Evolutionary conservation across 108 stramenopile genomes (phyloP).

Genomic region (Nitzschia sp.): DNA sequence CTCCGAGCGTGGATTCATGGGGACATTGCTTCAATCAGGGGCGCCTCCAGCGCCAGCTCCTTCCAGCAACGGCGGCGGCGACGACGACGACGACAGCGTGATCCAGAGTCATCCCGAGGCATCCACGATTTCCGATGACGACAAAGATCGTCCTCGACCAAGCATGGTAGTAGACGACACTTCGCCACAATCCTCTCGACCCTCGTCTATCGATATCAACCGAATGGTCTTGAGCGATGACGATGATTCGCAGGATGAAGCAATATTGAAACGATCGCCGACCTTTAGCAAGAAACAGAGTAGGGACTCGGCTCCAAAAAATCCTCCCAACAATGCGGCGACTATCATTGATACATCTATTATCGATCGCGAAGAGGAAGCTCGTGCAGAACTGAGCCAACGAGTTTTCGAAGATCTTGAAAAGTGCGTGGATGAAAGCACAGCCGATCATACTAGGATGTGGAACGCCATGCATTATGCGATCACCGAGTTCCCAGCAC

Average conservation of each 20-base stretch:
- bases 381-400: neutral
- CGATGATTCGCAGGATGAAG: neutral
- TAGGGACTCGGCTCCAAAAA: neutral
- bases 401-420: neutral
- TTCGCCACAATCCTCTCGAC: neutral
- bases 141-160: neutral
- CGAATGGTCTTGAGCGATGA: neutral
- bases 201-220: neutral
- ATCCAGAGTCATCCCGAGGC: neutral
- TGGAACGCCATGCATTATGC: slow-evolving; percentile 33
- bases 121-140: slow-evolving; percentile 24
- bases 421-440: neutral
- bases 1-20: slow-evolving; percentile 45
- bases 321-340: no score
- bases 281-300: neutral
- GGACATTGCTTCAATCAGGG: slow-evolving; percentile 41
- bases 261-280: neutral
- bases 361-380: neutral
- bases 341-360: no score
- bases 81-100: neutral
- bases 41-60: neutral
- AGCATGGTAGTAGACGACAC: neutral
- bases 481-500: slow-evolving; percentile 8
- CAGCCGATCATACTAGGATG: neutral
- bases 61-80: neutral